A percentile compares a stretch with the other conserved stretches of the same genome.
Conservation (phyloP, 2,329 filamentous ascomycete species). For the Pseudopyricularia cyperi region DNA sequence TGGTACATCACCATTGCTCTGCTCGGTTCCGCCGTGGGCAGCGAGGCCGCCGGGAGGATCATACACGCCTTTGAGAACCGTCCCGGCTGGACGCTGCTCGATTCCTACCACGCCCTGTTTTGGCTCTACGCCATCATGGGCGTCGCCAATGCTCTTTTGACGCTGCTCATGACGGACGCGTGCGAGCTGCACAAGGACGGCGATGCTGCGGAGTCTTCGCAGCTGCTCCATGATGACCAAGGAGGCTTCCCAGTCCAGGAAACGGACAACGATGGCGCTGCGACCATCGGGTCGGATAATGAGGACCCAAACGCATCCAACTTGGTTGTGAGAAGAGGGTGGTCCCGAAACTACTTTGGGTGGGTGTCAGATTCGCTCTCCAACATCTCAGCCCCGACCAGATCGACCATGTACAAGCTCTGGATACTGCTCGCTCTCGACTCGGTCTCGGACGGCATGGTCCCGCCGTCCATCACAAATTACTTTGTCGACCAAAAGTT, state of each 20-base stretch:
- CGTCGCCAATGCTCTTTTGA: constrained; percentile 22
- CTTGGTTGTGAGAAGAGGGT: neutral
- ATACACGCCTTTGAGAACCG: constrained; percentile 29
- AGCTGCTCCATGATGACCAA: neutral
- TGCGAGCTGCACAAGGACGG: neutral
- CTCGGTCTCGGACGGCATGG: constrained; percentile 53
- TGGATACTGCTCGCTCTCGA: constrained; percentile 54
- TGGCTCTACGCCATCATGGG: constrained; percentile 47
- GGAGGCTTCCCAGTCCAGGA: neutral
- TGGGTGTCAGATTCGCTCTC: neutral
- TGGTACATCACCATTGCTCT: constrained; percentile 50
- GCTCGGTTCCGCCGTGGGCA: constrained; percentile 41
- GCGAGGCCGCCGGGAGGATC: constrained; percentile 35
- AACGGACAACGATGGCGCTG: neutral
- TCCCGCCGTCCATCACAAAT: constrained; percentile 40
- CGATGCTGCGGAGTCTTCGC: neutral
- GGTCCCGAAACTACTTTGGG: neutral
- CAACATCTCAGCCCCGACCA: neutral
- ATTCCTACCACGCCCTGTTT: constrained; percentile 44
- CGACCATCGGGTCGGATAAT: neutral
- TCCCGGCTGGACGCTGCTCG: constrained; percentile 33
- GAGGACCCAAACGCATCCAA: neutral
- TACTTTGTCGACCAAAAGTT: constrained; percentile 48
- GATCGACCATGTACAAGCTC: constrained; percentile 39
- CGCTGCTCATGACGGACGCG: neutral